Evolutionary conservation across 2,329 filamentous ascomycete species (phyloP).

Genomic region (Pleomassaria siparia): DNA sequence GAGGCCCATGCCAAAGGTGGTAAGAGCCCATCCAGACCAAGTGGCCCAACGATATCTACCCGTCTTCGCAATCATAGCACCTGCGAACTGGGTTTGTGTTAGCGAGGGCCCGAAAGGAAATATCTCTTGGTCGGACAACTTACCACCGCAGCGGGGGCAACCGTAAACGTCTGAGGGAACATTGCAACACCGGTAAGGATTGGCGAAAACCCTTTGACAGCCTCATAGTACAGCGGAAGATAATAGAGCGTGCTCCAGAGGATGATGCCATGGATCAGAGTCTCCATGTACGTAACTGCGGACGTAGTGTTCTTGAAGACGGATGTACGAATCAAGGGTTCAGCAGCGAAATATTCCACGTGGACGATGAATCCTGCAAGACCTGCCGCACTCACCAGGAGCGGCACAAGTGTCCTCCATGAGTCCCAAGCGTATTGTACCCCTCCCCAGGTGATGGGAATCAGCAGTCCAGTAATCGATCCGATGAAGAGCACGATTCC

Average conservation of each 20-base stretch:
- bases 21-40: conserved; percentile 63
- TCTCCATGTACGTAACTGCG: conserved; percentile 54
- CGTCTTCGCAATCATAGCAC: conserved; percentile 56
- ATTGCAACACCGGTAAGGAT: conserved; percentile 43
- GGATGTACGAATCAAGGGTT: conserved; percentile 53
- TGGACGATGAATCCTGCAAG: conserved; percentile 58
- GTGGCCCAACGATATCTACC: conserved; percentile 63
- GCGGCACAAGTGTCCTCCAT: conserved; percentile 63
- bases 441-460: conserved; percentile 66
- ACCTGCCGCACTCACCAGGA: conserved; percentile 57
- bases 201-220: conserved; percentile 43
- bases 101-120: no score
- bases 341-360: conserved; percentile 53
- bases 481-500: conserved; percentile 64
- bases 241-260: conserved; percentile 46
- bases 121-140: no score
- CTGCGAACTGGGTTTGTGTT: no score
- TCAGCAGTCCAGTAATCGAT: conserved; percentile 60
- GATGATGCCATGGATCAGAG: conserved; percentile 60
- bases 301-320: conserved; percentile 55
- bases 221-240: conserved; percentile 46
- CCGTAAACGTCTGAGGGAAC: conserved; percentile 56
- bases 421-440: conserved; percentile 66
- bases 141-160: conserved; percentile 61
- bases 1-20: conserved; percentile 60